phyloP scores from a whole-genome alignment of 2,329 filamentous ascomycete species.

The Trichophyton schoenleinii region DNA sequence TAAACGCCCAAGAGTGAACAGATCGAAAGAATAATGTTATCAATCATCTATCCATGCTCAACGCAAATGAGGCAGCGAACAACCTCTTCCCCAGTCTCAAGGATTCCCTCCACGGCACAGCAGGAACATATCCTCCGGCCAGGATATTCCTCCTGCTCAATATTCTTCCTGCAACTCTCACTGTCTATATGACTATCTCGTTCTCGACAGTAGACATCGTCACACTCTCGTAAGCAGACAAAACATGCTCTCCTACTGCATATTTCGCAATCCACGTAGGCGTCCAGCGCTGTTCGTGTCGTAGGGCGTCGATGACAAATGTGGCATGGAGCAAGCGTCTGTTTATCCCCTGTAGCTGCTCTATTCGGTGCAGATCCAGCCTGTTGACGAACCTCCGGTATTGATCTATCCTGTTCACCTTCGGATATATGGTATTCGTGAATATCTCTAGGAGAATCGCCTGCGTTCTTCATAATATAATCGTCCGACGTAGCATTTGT shows the following conservation, averaged over 20 bases:
- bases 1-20: neutral
- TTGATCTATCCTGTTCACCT: neutral
- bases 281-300: constrained; percentile 28
- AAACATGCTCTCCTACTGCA: constrained; percentile 30
- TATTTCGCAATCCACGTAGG: constrained; percentile 31
- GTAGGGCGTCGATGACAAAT: constrained; percentile 32
- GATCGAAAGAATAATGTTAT: neutral
- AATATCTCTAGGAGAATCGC: neutral
- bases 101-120: constrained; percentile 29
- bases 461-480: neutral
- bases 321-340: constrained; percentile 26
- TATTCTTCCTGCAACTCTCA: neutral
- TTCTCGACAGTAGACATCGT: constrained; percentile 21
- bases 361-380: neutral
- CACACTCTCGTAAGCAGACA: constrained; percentile 32
- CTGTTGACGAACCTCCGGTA: neutral
- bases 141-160: constrained; percentile 4
- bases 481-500: neutral
- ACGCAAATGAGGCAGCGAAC: constrained; percentile 29
- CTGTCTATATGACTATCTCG: neutral
- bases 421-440: neutral
- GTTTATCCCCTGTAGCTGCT: neutral
- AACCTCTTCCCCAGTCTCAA: constrained; percentile 26
- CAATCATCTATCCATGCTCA: constrained; percentile 9
- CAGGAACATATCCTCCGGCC: constrained; percentile 27